Evolutionary conservation across 139 green algal genomes (phyloP).

Genomic region (Microglena sp.): DNA sequence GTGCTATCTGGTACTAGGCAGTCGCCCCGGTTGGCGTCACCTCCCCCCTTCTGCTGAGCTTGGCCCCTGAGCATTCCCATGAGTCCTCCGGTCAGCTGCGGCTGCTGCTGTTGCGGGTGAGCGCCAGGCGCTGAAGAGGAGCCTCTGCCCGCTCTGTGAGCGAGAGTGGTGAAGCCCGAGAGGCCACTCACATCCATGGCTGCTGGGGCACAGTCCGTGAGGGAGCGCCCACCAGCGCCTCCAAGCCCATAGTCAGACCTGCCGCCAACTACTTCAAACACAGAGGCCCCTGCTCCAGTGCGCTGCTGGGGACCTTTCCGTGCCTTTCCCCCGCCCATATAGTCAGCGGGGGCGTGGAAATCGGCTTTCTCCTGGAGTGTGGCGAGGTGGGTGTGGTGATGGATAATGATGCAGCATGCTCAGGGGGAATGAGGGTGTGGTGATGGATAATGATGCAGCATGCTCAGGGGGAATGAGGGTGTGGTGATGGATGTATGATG

Average conservation of each 20-base stretch:
- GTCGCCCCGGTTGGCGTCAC: too few species aligned
- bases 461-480: too few species aligned
- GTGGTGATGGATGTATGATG: too few species aligned
- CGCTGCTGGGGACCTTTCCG: too few species aligned
- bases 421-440: too few species aligned
- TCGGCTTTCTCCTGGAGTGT: slow-evolving; percentile 40
- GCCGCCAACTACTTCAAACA: not conserved
- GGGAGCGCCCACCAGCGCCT: not conserved
- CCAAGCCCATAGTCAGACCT: not conserved
- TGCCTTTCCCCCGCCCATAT: slow-evolving; percentile 9
- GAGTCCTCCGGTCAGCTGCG: not conserved
- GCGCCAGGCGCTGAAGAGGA: not conserved
- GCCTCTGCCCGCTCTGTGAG: not conserved
- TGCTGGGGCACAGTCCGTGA: slow-evolving; percentile 18
- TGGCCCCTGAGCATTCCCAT: slow-evolving; percentile 9
- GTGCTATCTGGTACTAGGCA: too few species aligned
- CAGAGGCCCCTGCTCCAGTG: not conserved
- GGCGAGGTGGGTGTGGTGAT: too few species aligned
- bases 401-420: too few species aligned
- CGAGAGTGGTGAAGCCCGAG: not conserved
- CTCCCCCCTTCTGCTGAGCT: too few species aligned
- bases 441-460: too few species aligned
- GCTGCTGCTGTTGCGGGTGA: not conserved
- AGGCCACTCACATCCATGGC: slow-evolving; percentile 38
- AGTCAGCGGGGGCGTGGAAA: slow-evolving; percentile 11